These are phyloP conservation scores for Mrakia frigida DNA, from an alignment of 768 basidiomycete genomes.

Conservation along the genomic window DNA sequence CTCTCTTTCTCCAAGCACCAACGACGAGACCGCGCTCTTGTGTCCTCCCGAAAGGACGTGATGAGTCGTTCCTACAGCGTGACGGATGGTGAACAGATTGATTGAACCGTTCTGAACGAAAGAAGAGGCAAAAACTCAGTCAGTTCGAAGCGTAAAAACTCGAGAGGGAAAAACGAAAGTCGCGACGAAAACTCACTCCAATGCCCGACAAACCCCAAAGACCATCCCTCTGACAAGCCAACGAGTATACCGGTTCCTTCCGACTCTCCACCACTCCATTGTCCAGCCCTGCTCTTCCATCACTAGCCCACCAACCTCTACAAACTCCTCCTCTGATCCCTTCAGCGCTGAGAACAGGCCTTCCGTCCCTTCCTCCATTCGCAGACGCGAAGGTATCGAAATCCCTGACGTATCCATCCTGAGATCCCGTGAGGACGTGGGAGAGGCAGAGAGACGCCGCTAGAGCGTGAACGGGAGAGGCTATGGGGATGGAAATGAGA, in stretches of 20 bases:
- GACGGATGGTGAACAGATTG: slow-evolving; percentile 86
- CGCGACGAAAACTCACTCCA: slow-evolving; percentile 54
- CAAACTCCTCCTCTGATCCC: slow-evolving; percentile 83
- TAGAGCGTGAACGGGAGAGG: slow-evolving; percentile 79
- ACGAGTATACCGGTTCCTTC: slow-evolving; percentile 69
- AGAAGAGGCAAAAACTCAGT: not conserved
- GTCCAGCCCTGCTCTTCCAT: not conserved
- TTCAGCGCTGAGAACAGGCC: slow-evolving; percentile 84
- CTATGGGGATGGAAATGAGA: slow-evolving; percentile 83
- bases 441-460: slow-evolving; percentile 80
- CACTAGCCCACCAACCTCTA: slow-evolving; percentile 75
- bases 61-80: slow-evolving; percentile 74
- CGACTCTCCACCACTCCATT: slow-evolving; percentile 21
- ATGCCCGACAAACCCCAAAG: slow-evolving; percentile 87
- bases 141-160: too few relatives aligned
- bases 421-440: slow-evolving; percentile 81
- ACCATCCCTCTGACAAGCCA: slow-evolving; percentile 87
- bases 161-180: not conserved
- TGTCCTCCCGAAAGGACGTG: slow-evolving; percentile 67
- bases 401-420: slow-evolving; percentile 87
- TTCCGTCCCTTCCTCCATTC: slow-evolving; percentile 76
- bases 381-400: slow-evolving; percentile 86
- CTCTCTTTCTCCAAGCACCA: slow-evolving; percentile 74
- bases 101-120: slow-evolving; percentile 69
- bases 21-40: slow-evolving; percentile 65